Evolutionary conservation across 371 early-diverging fungal species (phyloP).

Genomic region (Apophysomyces sp.): DNA sequence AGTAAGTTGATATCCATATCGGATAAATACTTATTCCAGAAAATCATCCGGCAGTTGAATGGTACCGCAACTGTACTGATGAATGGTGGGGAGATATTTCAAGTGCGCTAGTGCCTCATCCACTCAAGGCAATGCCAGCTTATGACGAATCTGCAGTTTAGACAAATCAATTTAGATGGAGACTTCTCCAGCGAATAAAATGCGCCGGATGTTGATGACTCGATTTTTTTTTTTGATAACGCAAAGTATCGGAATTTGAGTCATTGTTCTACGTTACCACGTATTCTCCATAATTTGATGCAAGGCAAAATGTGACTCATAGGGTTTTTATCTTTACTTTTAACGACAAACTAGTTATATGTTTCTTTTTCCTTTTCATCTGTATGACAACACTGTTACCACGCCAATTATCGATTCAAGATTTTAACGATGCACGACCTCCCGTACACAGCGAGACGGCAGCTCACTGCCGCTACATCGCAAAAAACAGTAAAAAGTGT

Average conservation of each 20-base stretch:
- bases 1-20: conserved; percentile 47
- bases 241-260: conserved; percentile 1
- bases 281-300: not conserved
- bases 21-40: not conserved
- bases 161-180: not conserved
- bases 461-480: not conserved
- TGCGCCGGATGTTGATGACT: not conserved
- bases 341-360: not conserved
- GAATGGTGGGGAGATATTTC: conserved; percentile 68
- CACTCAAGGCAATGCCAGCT: conserved; percentile 48
- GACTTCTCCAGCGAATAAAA: not conserved
- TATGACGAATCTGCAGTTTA: conserved; percentile 15
- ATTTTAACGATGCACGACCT: not conserved
- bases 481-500: not conserved
- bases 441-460: not conserved
- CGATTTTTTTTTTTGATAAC: not conserved
- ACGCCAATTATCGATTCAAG: not conserved
- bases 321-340: not conserved
- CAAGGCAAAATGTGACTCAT: not conserved
- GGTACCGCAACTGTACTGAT: conserved; percentile 58
- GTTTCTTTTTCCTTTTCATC: not conserved
- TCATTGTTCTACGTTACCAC: not conserved
- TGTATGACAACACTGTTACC: not conserved
- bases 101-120: conserved; percentile 53
- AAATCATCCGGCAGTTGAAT: conserved; percentile 47